Evolutionary conservation across 176 grass and related monocot species (phyloP).

Genomic region (Oryza glumipatula): DNA sequence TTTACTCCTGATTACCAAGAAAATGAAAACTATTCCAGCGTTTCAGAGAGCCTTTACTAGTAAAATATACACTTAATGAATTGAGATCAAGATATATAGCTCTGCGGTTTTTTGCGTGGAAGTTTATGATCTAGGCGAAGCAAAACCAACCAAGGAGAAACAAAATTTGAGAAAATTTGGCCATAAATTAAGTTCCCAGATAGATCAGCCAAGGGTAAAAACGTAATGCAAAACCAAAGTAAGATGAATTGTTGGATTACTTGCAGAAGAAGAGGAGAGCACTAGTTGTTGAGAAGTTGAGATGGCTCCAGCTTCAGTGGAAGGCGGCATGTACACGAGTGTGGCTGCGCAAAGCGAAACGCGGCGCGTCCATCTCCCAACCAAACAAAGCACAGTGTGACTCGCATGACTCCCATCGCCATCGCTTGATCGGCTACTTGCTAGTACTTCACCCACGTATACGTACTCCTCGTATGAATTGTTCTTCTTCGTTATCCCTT

Average conservation of each 20-base stretch:
- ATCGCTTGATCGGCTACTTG: not conserved
- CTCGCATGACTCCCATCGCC: not conserved
- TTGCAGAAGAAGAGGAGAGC: slow-evolving; percentile 33
- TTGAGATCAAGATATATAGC: too few species aligned
- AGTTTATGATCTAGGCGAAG: too few species aligned
- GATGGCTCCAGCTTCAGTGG: slow-evolving; percentile 10
- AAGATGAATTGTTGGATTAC: not conserved
- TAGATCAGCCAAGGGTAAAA: slow-evolving; percentile 19
- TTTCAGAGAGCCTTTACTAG: too few species aligned
- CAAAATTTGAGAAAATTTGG: not conserved
- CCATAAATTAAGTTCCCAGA: not conserved
- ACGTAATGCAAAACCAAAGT: not conserved
- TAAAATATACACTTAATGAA: too few species aligned
- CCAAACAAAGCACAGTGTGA: not conserved
- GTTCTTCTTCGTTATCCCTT: too few species aligned
- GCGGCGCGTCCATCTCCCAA: slow-evolving; percentile 28
- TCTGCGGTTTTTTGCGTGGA: too few species aligned
- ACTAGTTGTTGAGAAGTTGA: not conserved
- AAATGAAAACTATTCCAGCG: too few species aligned
- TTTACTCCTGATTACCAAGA: too few species aligned
- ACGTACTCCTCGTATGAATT: too few species aligned
- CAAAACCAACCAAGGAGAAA: too few species aligned
- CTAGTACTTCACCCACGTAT: too few species aligned
- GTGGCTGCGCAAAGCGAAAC: not conserved
- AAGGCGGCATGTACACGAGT: slow-evolving; percentile 45